These are phyloP conservation scores for Casuarina cunninghamiana DNA, from an alignment of 306 rosid species.

Conservation along the genomic window DNA sequence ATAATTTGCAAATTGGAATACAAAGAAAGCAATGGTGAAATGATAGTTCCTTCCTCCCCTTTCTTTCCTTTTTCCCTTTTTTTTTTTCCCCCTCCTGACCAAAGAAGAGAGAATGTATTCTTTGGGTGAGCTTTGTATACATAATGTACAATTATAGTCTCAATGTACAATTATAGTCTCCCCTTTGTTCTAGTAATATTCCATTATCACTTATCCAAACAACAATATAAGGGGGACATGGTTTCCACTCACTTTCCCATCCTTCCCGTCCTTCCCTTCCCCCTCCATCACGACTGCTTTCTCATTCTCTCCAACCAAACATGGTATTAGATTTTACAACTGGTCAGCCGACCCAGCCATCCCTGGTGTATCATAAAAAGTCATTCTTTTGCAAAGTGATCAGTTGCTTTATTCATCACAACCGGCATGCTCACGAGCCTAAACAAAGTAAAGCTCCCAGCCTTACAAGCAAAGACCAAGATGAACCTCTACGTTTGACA, in stretches of 20 bases:
- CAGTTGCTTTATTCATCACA: constrained; percentile 15
- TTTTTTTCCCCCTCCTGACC: too few species aligned
- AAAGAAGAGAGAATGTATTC: too few species aligned
- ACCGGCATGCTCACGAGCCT: constrained; percentile 18
- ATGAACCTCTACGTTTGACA: constrained; percentile 9
- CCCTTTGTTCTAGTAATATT: too few species aligned
- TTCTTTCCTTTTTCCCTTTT: too few species aligned
- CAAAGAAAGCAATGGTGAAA: neutral
- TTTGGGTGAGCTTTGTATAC: too few species aligned
- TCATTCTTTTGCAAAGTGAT: constrained; percentile 7
- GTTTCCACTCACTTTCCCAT: too few species aligned
- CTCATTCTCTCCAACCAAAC: neutral
- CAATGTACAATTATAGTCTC: too few species aligned
- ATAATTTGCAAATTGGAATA: neutral
- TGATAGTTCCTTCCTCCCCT: neutral
- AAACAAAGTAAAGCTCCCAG: constrained; percentile 13
- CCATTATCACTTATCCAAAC: too few species aligned
- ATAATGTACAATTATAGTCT: too few species aligned
- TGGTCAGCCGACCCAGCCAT: constrained; percentile 4
- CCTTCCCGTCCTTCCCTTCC: neutral
- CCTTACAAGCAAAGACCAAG: constrained; percentile 9
- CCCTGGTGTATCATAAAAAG: neutral
- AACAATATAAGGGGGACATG: too few species aligned
- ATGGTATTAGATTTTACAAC: neutral
- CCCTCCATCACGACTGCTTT: neutral